Conservation (phyloP, 2,329 filamentous ascomycete genomes). For the Cytospora piceae region DNA sequence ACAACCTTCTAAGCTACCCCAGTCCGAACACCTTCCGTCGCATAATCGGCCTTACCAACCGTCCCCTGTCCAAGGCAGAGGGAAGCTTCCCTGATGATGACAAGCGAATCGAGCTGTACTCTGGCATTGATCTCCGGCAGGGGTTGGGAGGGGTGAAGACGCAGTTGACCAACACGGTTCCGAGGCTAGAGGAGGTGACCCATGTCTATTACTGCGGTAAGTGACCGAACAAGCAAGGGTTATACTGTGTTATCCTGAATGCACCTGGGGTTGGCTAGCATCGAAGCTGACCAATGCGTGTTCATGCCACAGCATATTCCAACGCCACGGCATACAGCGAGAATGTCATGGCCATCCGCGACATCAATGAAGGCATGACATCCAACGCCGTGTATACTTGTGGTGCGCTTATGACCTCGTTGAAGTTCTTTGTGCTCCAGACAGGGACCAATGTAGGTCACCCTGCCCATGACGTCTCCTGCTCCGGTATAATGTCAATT, state of each 20-base stretch:
- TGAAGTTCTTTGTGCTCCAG: not conserved
- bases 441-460: not conserved
- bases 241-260: not conserved
- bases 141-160: conserved; percentile 2
- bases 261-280: no score
- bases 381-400: not conserved
- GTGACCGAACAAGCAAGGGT: not conserved
- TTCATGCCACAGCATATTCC: not conserved
- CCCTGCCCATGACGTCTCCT: not conserved
- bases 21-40: conserved; percentile 3
- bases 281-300: not conserved
- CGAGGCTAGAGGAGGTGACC: not conserved
- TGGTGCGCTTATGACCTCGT: not conserved
- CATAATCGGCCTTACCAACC: conserved; percentile 5
- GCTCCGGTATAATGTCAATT: not conserved
- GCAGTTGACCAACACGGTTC: not conserved
- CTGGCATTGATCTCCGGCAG: conserved; percentile 9
- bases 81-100: not conserved
- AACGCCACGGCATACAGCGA: not conserved
- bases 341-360: not conserved
- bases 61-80: conserved; percentile 1
- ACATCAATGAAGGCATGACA: not conserved
- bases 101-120: not conserved
- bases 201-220: conserved; percentile 13
- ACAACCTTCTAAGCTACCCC: not conserved